Base-by-base conservation (phyloP, 2,329 filamentous ascomycete species). In the Colletotrichum limetticola region DNA sequence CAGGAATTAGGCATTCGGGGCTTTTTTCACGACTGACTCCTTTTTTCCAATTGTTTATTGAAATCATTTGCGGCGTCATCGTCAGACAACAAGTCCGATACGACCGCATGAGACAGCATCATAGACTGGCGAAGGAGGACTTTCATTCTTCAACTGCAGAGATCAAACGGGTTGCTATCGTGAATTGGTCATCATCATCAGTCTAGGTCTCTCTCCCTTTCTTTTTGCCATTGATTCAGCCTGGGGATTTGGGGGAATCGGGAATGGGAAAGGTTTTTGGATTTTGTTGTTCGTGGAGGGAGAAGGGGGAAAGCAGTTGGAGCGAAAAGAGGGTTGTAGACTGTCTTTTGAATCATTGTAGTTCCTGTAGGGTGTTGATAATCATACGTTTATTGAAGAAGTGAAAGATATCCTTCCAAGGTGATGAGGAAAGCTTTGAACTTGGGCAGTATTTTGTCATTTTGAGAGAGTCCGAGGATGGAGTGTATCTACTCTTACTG, bases 111-210 rank as follows among this genome's bases (percentile, higher is more conserved):
- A 68, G 70, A 74, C 61, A 67, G 74, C 74, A 75, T 75, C 68
- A 75, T 75, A 75, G 68, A 75, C 68, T 69, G 72, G 74, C 74
- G 74, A 74, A 74, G 74, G 72, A 68, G 68, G 74, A 30, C 28
- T 62, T 37, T 26, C 26, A 26, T 26, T 26, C 5, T 26, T 26
- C 26, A 26, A 26, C 26, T 26, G 26, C 26, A 42, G 5, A 42
- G 37, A 2, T 35, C 46, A 16, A 35, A 59, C 16, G 19, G 30
- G 32, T 19, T 24, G 16, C 6, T 49, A n/a, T 49, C 7, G 16
- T 16, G 19, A n/a, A 49, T 9, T 9, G 42, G 42, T n/a, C 42
- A n/a, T 46, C 19, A 42, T 42, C 16, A 42, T 42, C 5, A 49
- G 19, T 49, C n/a, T 49, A 19, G 42, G 19, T 49, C 19, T 49